Evolutionary conservation across 176 grass and related monocot species (phyloP).

Genomic region (Aegilops tauschii): DNA sequence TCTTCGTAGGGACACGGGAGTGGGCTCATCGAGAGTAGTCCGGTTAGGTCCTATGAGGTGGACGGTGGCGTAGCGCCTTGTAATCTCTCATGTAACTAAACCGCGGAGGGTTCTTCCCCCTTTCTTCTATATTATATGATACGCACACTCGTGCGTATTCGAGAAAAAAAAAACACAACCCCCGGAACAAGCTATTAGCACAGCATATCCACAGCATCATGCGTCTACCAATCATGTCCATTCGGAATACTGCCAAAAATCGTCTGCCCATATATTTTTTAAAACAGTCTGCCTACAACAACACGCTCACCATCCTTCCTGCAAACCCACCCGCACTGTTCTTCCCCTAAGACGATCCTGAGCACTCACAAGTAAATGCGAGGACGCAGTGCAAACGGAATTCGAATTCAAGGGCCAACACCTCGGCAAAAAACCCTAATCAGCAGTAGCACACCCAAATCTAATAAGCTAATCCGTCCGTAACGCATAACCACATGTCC

Average conservation of each 20-base stretch:
- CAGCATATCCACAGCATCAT: not conserved
- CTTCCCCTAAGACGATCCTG: not conserved
- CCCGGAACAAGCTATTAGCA: not conserved
- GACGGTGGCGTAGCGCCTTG: too few relatives aligned
- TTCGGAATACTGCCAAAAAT: not conserved
- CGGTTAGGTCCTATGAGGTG: too few relatives aligned
- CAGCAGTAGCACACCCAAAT: not conserved
- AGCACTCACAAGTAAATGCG: not conserved
- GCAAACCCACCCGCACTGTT: not conserved
- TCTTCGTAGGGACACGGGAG: too few relatives aligned
- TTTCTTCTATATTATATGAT: too few relatives aligned
- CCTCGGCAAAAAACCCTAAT: not conserved
- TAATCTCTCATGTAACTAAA: too few relatives aligned
- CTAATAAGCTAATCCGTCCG: not conserved
- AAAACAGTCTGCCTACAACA: not conserved
- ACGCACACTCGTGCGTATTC: too few relatives aligned
- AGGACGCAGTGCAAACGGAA: not conserved
- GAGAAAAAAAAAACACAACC: not conserved
- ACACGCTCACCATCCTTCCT: not conserved
- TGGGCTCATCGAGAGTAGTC: too few relatives aligned
- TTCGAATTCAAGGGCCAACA: not conserved
- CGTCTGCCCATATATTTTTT: not conserved
- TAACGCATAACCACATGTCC: not conserved
- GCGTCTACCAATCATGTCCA: not conserved
- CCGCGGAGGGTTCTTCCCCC: too few relatives aligned